Evolutionary conservation across 192 early-diverging fungal species (phyloP).

Genomic region (Funneliformis geosporum): DNA sequence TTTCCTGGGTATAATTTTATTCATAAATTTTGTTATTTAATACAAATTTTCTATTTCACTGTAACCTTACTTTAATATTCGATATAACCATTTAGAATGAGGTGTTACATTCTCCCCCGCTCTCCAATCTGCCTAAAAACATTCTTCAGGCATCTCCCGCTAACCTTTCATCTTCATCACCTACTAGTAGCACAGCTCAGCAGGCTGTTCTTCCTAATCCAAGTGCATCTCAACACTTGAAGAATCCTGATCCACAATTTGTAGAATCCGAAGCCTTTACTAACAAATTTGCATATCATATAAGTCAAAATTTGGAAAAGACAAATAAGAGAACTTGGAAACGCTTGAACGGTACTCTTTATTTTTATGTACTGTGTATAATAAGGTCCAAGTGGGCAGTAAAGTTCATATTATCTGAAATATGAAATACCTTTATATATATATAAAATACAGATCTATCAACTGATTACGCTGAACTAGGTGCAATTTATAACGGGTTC

Average conservation of each 20-base stretch:
- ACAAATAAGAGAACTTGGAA: slow-evolving; percentile 75
- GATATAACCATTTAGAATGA: slow-evolving; percentile 51
- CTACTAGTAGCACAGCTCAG: slow-evolving; percentile 29
- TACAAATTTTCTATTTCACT: neutral
- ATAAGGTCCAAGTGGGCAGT: no score
- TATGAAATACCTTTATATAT: neutral
- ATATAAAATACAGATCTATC: slow-evolving; percentile 61
- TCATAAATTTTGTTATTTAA: neutral
- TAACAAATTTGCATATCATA: slow-evolving; percentile 79
- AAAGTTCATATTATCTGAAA: neutral
- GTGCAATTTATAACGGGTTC: slow-evolving; percentile 92
- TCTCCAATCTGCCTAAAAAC: slow-evolving; percentile 71
- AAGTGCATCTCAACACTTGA: slow-evolving; percentile 57
- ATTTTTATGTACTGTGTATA: neutral
- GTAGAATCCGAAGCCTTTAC: slow-evolving; percentile 92
- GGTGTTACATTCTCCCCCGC: slow-evolving; percentile 68
- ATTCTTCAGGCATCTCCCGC: slow-evolving; percentile 60
- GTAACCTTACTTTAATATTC: neutral
- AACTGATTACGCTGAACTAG: slow-evolving; percentile 81
- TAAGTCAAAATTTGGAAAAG: slow-evolving; percentile 71
- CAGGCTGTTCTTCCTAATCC: slow-evolving; percentile 51
- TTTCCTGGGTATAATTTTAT: slow-evolving; percentile 58
- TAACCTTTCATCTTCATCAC: slow-evolving; percentile 36
- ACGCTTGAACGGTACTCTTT: slow-evolving; percentile 55
- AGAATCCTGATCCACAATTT: slow-evolving; percentile 81